phyloP scores from a whole-genome alignment of 2,329 filamentous ascomycete genomes.

The Grosmannia penicillata region DNA sequence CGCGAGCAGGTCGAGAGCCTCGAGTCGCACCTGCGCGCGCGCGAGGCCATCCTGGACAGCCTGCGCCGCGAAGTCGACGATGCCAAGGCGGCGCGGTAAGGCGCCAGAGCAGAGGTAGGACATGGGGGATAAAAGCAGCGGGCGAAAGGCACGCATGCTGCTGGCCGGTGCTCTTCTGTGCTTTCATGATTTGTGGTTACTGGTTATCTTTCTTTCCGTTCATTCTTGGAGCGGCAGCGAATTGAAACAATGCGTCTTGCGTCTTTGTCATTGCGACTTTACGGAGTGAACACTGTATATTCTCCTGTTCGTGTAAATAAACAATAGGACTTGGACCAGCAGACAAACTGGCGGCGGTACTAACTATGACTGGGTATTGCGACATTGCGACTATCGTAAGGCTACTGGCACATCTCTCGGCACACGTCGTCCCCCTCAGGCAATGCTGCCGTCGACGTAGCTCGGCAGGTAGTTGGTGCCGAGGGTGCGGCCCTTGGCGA shows the following conservation, averaged over 20 bases:
- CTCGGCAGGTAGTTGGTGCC: conserved; percentile 26
- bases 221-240: no score
- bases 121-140: background rate
- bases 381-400: no score
- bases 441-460: conserved; percentile 33
- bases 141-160: no score
- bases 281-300: no score
- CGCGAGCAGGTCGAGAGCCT: conserved; percentile 87
- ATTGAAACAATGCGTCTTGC: no score
- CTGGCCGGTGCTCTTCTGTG: no score
- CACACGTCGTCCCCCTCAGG: conserved; percentile 21
- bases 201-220: conserved; percentile 2
- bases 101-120: conserved; percentile 1
- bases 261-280: background rate
- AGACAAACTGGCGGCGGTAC: no score
- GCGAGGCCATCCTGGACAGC: conserved; percentile 63
- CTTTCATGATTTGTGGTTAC: no score
- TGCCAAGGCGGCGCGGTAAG: conserved; percentile 49
- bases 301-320: no score
- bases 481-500: conserved; percentile 35
- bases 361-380: background rate
- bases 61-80: conserved; percentile 73
- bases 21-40: conserved; percentile 63
- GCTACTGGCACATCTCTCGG: no score
- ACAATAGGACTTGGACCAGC: no score